Conservation (phyloP, 2,329 filamentous ascomycete genomes). For the Trichophyton benhamiae region DNA sequence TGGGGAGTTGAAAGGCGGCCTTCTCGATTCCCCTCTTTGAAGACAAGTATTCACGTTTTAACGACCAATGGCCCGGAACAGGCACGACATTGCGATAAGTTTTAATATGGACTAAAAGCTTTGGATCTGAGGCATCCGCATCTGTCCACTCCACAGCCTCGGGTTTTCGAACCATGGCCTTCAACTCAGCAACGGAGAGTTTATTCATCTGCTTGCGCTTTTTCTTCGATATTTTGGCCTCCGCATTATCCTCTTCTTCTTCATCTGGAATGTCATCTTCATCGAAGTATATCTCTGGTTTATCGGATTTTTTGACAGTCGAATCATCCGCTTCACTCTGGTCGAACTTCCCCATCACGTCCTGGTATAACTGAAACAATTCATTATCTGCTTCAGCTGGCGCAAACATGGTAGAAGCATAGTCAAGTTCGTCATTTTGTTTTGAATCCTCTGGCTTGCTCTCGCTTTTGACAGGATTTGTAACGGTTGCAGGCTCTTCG, state of each 20-base stretch:
- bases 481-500: slow-evolving; percentile 1
- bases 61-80: slow-evolving; percentile 83
- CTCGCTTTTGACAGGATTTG: slow-evolving; percentile 2
- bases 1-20: slow-evolving; percentile 78
- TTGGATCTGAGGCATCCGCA: slow-evolving; percentile 77
- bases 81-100: slow-evolving; percentile 90
- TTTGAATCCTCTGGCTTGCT: slow-evolving; percentile 1
- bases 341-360: slow-evolving; percentile 70
- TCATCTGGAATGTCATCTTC: slow-evolving; percentile 80
- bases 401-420: slow-evolving; percentile 18
- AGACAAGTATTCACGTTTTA: slow-evolving; percentile 94
- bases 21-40: slow-evolving; percentile 97
- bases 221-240: slow-evolving; percentile 78
- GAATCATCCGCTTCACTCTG: slow-evolving; percentile 51
- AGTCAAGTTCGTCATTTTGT: slow-evolving; percentile 32
- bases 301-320: slow-evolving; percentile 54
- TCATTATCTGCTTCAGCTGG: slow-evolving; percentile 51
- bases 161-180: slow-evolving; percentile 77
- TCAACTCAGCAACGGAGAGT: slow-evolving; percentile 86
- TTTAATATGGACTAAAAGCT: slow-evolving; percentile 86
- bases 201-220: slow-evolving; percentile 85
- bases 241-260: slow-evolving; percentile 47
- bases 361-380: slow-evolving; percentile 70
- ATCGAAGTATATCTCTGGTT: slow-evolving; percentile 72
- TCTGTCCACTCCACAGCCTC: slow-evolving; percentile 98